Percentiles rank a stretch among this genome's conserved stretches.
Evolutionary conservation across 345 rosid species (phyloP).

Genomic region (Turnera subulata): DNA sequence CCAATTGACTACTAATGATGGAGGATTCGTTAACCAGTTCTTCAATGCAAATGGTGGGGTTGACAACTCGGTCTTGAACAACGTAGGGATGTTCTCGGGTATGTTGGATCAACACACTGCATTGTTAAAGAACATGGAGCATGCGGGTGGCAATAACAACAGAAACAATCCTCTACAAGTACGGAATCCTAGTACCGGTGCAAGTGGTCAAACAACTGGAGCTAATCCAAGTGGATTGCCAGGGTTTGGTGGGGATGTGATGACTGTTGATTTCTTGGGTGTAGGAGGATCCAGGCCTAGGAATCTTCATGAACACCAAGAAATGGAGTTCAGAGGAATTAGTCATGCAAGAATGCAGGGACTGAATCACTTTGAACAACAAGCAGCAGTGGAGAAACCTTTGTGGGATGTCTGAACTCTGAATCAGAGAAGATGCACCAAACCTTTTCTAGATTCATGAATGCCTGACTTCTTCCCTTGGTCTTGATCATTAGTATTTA

Average conservation of each 20-base stretch:
- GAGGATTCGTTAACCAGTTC: slow-evolving; percentile 15
- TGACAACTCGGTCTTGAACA: slow-evolving; percentile 4
- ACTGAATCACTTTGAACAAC: slow-evolving; percentile 35
- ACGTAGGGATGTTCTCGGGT: slow-evolving; percentile 20
- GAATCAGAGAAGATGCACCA: not conserved
- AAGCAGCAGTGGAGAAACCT: slow-evolving; percentile 34
- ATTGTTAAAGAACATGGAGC: slow-evolving; percentile 18
- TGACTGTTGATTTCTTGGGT: slow-evolving; percentile 64
- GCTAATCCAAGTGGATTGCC: slow-evolving; percentile 12
- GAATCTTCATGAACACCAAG: slow-evolving; percentile 30
- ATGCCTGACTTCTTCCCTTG: not conserved
- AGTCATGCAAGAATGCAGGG: slow-evolving; percentile 23
- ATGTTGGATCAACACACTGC: slow-evolving; percentile 19
- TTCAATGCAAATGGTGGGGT: slow-evolving; percentile 12
- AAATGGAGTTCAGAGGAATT: slow-evolving; percentile 27
- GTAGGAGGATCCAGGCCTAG: slow-evolving; percentile 38
- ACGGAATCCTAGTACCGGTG: slow-evolving; percentile 8
- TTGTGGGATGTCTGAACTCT: slow-evolving; percentile 40
- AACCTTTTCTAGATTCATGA: not conserved
- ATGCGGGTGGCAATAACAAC: not conserved
- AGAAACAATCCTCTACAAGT: slow-evolving; percentile 14
- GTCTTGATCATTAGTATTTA: not conserved
- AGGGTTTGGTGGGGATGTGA: slow-evolving; percentile 28
- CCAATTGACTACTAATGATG: not conserved
- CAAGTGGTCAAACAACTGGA: slow-evolving; percentile 1